Evolutionary conservation across 768 basidiomycete genomes (phyloP).

Genomic region (Podaxis sp.): DNA sequence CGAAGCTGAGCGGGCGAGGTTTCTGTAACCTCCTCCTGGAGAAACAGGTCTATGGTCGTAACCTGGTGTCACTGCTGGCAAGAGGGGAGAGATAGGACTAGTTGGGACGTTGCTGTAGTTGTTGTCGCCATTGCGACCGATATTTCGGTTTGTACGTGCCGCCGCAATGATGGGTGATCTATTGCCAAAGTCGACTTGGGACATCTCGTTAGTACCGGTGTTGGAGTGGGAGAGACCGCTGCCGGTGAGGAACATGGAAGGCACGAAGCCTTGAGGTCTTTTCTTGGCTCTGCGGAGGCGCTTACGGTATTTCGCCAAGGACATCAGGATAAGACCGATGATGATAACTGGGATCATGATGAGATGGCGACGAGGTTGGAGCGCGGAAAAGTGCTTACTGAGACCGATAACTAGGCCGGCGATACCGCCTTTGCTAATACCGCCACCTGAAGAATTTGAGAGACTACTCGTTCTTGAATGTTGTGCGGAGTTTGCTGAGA

Average conservation of each 20-base stretch:
- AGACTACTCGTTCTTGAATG: background rate
- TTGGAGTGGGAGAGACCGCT: conserved; percentile 5
- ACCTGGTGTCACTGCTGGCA: conserved; percentile 3
- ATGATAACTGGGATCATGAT: conserved; percentile 17
- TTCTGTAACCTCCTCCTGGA: background rate
- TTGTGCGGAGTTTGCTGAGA: background rate
- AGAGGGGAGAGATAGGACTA: conserved; percentile 1
- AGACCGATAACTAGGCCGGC: conserved; percentile 12
- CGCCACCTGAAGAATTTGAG: background rate
- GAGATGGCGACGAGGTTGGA: background rate
- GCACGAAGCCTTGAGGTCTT: conserved; percentile 16
- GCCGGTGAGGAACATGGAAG: conserved; percentile 13
- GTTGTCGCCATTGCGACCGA: background rate
- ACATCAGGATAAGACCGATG: conserved; percentile 15
- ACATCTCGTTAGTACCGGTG: conserved; percentile 1
- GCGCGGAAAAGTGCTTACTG: conserved; percentile 6
- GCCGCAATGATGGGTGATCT: background rate
- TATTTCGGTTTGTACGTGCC: conserved; percentile 1
- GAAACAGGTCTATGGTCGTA: background rate
- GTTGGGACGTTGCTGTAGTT: background rate
- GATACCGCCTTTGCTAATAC: conserved; percentile 13
- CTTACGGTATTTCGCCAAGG: conserved; percentile 15
- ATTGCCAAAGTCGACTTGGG: background rate
- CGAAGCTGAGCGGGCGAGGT: background rate
- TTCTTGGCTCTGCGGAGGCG: conserved; percentile 18